phyloP scores from a whole-genome alignment of 768 basidiomycete species.

The Pseudohyphozyma bogoriensis region DNA sequence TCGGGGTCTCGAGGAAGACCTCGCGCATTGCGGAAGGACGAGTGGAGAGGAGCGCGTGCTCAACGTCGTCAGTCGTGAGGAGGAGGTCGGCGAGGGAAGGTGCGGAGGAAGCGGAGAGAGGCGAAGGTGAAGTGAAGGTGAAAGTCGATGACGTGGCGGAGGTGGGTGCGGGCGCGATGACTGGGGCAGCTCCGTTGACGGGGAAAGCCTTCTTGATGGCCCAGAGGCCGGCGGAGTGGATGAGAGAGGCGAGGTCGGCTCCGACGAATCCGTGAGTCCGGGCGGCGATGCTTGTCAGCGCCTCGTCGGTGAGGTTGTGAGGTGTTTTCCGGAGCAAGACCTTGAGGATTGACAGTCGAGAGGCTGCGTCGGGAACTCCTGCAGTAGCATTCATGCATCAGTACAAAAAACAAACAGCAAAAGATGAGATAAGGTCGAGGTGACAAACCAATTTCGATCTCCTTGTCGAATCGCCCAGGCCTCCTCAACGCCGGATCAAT shows the following conservation, averaged over 20 bases:
- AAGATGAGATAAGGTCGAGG: neutral
- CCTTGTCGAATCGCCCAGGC: slow-evolving; percentile 84
- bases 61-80: slow-evolving; percentile 55
- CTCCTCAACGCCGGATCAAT: slow-evolving; percentile 85
- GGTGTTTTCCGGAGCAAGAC: slow-evolving; percentile 75
- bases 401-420: neutral
- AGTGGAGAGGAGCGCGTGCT: slow-evolving; percentile 60
- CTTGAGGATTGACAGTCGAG: slow-evolving; percentile 73
- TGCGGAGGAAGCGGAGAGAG: neutral
- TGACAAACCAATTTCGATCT: slow-evolving; percentile 78
- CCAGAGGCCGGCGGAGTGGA: slow-evolving; percentile 82
- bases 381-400: slow-evolving; percentile 3
- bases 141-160: too few species aligned
- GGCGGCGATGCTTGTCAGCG: slow-evolving; percentile 58
- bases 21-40: slow-evolving; percentile 92
- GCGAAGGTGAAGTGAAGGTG: slow-evolving; percentile 35
- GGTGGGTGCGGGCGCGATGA: slow-evolving; percentile 40
- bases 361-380: slow-evolving; percentile 83
- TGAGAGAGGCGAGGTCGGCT: slow-evolving; percentile 82
- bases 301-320: slow-evolving; percentile 52
- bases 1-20: slow-evolving; percentile 74
- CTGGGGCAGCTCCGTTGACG: too few species aligned
- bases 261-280: slow-evolving; percentile 90
- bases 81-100: slow-evolving; percentile 36
- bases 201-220: slow-evolving; percentile 62